phyloP scores from a whole-genome alignment of 768 basidiomycete species.

The Serendipita sp. region DNA sequence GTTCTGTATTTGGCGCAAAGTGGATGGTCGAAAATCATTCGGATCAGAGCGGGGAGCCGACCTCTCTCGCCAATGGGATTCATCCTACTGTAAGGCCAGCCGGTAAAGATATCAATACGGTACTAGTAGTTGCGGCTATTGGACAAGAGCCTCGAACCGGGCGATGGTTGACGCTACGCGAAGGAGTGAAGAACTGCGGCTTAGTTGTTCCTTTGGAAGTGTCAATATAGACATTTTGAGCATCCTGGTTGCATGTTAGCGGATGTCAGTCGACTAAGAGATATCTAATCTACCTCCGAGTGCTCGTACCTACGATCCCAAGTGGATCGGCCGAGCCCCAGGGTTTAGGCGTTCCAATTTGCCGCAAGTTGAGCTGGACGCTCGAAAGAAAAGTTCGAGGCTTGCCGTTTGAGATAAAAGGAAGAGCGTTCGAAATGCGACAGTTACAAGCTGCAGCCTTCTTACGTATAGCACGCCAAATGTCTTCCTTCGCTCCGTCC shows the following conservation, averaged over 20 bases:
- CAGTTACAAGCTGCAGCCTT: background rate
- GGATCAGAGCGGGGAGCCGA: background rate
- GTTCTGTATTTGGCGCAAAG: slow-evolving; percentile 28
- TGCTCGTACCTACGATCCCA: background rate
- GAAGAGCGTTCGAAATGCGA: background rate
- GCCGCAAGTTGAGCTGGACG: slow-evolving; percentile 1
- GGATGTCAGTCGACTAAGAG: too few species aligned
- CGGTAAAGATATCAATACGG: slow-evolving; percentile 16
- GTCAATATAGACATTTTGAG: background rate
- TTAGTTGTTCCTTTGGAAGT: slow-evolving; percentile 38
- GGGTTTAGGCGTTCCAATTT: background rate
- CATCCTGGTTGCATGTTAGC: background rate
- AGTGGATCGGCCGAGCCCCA: background rate
- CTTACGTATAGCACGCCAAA: background rate
- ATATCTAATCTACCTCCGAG: background rate
- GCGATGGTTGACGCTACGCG: slow-evolving; percentile 65
- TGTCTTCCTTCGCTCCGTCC: slow-evolving; percentile 37
- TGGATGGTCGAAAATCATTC: slow-evolving; percentile 19
- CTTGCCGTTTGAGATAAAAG: slow-evolving; percentile 1
- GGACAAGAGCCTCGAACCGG: slow-evolving; percentile 85
- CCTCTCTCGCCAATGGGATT: background rate
- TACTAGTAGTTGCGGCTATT: slow-evolving; percentile 61
- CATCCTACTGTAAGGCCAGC: slow-evolving; percentile 13
- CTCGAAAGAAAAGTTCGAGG: background rate
- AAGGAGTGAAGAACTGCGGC: slow-evolving; percentile 56